Conservation (phyloP, 768 basidiomycete species). For the Pisolithus orientalis region DNA sequence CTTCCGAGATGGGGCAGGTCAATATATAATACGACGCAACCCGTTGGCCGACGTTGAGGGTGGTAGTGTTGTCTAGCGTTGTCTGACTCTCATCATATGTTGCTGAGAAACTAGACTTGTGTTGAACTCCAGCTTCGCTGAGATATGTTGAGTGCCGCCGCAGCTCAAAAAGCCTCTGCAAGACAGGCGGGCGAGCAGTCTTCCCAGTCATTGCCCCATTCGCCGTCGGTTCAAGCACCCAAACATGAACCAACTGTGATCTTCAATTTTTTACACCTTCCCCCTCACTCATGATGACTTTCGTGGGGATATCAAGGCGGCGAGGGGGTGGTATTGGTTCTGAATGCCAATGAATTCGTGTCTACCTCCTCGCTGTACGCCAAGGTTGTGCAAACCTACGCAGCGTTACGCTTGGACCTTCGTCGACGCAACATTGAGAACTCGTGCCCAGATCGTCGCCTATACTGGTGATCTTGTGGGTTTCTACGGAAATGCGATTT, state of each 20-base stretch:
- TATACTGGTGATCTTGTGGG: slow-evolving; percentile 38
- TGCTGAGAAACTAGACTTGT: no score
- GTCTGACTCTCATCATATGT: no score
- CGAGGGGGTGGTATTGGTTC: slow-evolving; percentile 34
- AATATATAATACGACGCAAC: no score
- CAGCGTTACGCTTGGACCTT: slow-evolving; percentile 46
- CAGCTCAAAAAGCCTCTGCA: not conserved
- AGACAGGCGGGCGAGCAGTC: not conserved
- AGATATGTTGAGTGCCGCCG: not conserved
- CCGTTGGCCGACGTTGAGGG: no score
- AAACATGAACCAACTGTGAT: not conserved
- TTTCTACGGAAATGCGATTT: slow-evolving; percentile 4
- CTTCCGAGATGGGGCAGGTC: no score
- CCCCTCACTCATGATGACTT: slow-evolving; percentile 36
- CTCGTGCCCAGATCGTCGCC: slow-evolving; percentile 81
- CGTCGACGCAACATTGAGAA: slow-evolving; percentile 39
- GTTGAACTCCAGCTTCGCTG: no score
- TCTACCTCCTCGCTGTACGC: slow-evolving; percentile 54
- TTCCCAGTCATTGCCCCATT: not conserved
- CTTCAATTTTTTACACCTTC: slow-evolving; percentile 25
- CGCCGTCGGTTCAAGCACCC: not conserved
- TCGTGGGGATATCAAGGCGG: slow-evolving; percentile 13
- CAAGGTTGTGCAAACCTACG: slow-evolving; percentile 53
- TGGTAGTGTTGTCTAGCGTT: no score
- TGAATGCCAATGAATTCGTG: slow-evolving; percentile 42